Percentiles rank a stretch among this genome's conserved stretches.
Conservation (phyloP, 257 asterid genomes). For the Coffea eugenioides region DNA sequence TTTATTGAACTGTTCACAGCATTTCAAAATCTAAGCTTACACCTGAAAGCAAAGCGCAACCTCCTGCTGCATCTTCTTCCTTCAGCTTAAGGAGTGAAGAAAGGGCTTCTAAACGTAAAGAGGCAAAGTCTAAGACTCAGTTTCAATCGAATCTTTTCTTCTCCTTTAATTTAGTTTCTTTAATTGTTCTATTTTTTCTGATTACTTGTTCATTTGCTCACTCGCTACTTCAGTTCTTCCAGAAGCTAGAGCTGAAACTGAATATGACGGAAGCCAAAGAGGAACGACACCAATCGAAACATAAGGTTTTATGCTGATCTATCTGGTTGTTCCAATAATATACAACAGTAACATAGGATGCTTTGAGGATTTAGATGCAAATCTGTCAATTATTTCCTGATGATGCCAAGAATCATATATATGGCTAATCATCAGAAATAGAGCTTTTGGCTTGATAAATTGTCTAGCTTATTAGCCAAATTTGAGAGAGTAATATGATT, state of each 20-base stretch:
- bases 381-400: neutral
- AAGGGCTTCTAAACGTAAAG: slow-evolving; percentile 78
- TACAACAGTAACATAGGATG: neutral
- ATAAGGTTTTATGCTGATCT: slow-evolving; percentile 42
- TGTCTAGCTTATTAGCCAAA: neutral
- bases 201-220: slow-evolving; percentile 9
- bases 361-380: neutral
- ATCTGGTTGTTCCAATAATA: neutral
- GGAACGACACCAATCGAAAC: slow-evolving; percentile 39
- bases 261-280: slow-evolving; percentile 45
- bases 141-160: neutral
- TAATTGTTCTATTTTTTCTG: neutral
- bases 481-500: neutral
- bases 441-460: neutral
- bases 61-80: slow-evolving; percentile 43
- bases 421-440: neutral
- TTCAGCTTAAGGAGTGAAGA: slow-evolving; percentile 80
- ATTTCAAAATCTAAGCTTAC: slow-evolving; percentile 33
- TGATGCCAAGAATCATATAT: neutral
- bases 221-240: slow-evolving; percentile 45
- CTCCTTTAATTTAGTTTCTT: slow-evolving; percentile 1
- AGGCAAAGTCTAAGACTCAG: slow-evolving; percentile 44
- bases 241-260: slow-evolving; percentile 65
- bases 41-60: slow-evolving; percentile 34
- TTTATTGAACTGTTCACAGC: slow-evolving; percentile 35